phyloP scores from a whole-genome alignment of 805 yeast genomes.

The Alloascoidea hylecoeti region DNA sequence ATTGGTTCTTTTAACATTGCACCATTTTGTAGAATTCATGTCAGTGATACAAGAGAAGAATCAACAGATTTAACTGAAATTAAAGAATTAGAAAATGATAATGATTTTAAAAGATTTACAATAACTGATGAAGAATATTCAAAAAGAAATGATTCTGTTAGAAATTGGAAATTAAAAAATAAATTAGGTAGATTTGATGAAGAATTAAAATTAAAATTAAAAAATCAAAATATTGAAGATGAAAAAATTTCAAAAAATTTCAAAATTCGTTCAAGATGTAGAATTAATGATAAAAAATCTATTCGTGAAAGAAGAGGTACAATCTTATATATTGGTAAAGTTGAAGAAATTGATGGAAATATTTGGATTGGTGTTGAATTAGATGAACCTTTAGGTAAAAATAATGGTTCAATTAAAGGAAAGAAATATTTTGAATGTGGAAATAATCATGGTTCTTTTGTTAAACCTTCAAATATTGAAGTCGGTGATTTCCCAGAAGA shows the following conservation, averaged over 20 bases:
- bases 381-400: slow-evolving; percentile 79
- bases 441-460: slow-evolving; percentile 59
- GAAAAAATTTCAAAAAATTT: slow-evolving; percentile 11
- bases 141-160: slow-evolving; percentile 43
- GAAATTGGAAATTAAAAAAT: slow-evolving; percentile 62
- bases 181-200: slow-evolving; percentile 66
- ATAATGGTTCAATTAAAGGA: slow-evolving; percentile 65
- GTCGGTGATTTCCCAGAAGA: slow-evolving; percentile 54
- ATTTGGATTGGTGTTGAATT: slow-evolving; percentile 81
- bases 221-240: slow-evolving; percentile 17
- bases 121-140: slow-evolving; percentile 52
- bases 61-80: slow-evolving; percentile 23
- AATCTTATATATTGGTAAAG: slow-evolving; percentile 56
- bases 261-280: slow-evolving; percentile 38
- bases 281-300: slow-evolving; percentile 15
- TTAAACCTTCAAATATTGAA: slow-evolving; percentile 53
- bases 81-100: slow-evolving; percentile 8
- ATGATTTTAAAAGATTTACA: slow-evolving; percentile 24
- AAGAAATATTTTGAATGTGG: slow-evolving; percentile 39
- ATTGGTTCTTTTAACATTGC: background rate
- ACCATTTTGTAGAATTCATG: slow-evolving; percentile 36
- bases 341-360: slow-evolving; percentile 35
- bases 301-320: slow-evolving; percentile 50
- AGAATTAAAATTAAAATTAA: slow-evolving; percentile 17
- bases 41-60: slow-evolving; percentile 38